phyloP scores from a whole-genome alignment of 768 basidiomycete species.

The Tephrocybe sp. region DNA sequence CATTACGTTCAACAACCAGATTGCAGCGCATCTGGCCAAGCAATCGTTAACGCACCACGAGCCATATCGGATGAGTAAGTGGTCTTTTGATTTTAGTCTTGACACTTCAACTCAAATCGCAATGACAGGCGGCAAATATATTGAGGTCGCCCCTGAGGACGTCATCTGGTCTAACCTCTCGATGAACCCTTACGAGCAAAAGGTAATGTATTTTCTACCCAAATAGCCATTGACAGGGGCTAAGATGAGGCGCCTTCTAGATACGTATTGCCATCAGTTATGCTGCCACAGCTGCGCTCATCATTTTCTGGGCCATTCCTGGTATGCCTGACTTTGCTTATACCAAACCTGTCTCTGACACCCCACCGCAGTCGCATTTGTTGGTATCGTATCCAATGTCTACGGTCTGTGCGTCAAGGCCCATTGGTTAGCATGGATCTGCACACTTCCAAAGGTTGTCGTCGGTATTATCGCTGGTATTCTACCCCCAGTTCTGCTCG shows the following conservation, averaged over 20 bases:
- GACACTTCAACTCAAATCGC: background rate
- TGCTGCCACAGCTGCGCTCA: constrained; percentile 73
- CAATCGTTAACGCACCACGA: constrained; percentile 77
- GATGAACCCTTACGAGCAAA: constrained; percentile 86
- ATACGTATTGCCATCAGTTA: constrained; percentile 66
- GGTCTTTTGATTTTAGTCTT: background rate
- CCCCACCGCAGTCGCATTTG: constrained; percentile 75
- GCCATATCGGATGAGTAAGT: constrained; percentile 75
- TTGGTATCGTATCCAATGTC: constrained; percentile 86
- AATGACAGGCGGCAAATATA: constrained; percentile 51
- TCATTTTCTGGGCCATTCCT: constrained; percentile 88
- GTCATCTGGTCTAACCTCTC: constrained; percentile 92
- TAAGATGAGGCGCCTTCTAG: constrained; percentile 22
- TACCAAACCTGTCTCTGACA: background rate
- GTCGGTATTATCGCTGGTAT: constrained; percentile 87
- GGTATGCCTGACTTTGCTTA: constrained; percentile 34
- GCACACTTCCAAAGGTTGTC: constrained; percentile 59
- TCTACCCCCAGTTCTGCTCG: constrained; percentile 82
- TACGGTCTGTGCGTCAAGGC: constrained; percentile 61
- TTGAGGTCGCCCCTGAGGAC: constrained; percentile 85
- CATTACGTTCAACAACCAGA: constrained; percentile 89
- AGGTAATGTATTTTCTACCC: constrained; percentile 31
- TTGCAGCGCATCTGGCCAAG: constrained; percentile 86
- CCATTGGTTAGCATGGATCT: constrained; percentile 84
- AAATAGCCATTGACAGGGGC: background rate